A percentile compares a stretch with the other conserved stretches of the same genome.
phyloP scores from a whole-genome alignment of 768 basidiomycete species.

The Suillus americanus region DNA sequence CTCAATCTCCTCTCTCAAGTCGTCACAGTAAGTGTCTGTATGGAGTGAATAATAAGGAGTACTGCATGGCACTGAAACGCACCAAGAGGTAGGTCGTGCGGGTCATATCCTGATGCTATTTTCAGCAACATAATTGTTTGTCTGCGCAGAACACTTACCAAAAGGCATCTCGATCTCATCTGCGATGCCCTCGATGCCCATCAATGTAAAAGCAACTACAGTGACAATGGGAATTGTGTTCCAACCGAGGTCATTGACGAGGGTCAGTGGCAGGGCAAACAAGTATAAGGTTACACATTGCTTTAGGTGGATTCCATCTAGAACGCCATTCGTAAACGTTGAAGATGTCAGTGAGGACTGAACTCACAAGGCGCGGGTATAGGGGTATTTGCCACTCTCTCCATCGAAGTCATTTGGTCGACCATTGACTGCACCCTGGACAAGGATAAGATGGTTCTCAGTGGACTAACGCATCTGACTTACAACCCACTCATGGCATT shows the following conservation, averaged over 20 bases:
- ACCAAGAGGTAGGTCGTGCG: slow-evolving; percentile 76
- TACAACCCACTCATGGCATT: slow-evolving; percentile 77
- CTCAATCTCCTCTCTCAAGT: slow-evolving; percentile 84
- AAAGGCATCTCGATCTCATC: slow-evolving; percentile 96
- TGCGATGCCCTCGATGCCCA: slow-evolving; percentile 95
- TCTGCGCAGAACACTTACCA: slow-evolving; percentile 43
- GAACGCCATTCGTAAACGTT: slow-evolving; percentile 15
- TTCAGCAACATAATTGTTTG: slow-evolving; percentile 4
- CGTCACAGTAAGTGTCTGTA: slow-evolving; percentile 79
- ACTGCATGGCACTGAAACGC: neutral
- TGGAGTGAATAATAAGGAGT: slow-evolving; percentile 1
- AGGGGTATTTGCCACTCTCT: slow-evolving; percentile 87
- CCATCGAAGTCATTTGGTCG: slow-evolving; percentile 83
- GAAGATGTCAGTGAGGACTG: neutral
- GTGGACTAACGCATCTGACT: slow-evolving; percentile 18
- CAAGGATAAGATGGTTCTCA: slow-evolving; percentile 3
- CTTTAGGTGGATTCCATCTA: slow-evolving; percentile 88
- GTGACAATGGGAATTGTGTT: slow-evolving; percentile 83
- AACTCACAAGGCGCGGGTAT: slow-evolving; percentile 73
- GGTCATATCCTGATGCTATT: slow-evolving; percentile 49
- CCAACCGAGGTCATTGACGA: slow-evolving; percentile 83
- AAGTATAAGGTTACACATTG: slow-evolving; percentile 95
- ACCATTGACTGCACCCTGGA: slow-evolving; percentile 76
- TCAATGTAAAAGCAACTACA: slow-evolving; percentile 85
- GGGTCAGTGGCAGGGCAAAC: slow-evolving; percentile 84